Evolutionary conservation across 208 protist genomes (phyloP).

Genomic region (Wallacemonas collosoma): DNA sequence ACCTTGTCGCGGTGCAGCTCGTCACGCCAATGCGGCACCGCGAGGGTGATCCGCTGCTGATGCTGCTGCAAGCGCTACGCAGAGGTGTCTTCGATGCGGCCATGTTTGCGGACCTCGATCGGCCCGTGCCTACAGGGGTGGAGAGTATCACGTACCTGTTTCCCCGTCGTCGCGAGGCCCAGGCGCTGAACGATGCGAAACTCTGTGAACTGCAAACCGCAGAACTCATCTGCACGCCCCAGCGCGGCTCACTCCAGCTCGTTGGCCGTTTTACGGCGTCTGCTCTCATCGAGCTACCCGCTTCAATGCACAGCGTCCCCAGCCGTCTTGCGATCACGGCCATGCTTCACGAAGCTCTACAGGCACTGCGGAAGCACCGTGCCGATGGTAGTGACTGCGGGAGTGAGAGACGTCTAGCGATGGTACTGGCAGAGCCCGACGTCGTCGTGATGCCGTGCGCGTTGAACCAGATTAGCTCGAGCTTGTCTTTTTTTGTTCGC

Average conservation of each 20-base stretch:
- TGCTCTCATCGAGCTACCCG: conserved; percentile 47
- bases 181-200: conserved; percentile 74
- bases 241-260: conserved; percentile 77
- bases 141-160: conserved; percentile 84
- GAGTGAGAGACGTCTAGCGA: conserved; percentile 2
- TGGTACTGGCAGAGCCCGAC: conserved; percentile 49
- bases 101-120: conserved; percentile 51
- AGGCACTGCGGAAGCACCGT: conserved; percentile 1
- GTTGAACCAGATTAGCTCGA: conserved; percentile 16
- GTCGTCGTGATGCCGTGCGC: conserved; percentile 68
- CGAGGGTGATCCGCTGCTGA: conserved; percentile 51
- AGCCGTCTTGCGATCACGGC: conserved; percentile 37
- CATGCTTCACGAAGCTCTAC: conserved; percentile 23
- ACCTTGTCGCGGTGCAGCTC: conserved; percentile 60
- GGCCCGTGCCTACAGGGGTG: conserved; percentile 44
- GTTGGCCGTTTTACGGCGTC: conserved; percentile 64
- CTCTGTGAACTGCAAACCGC: conserved; percentile 58
- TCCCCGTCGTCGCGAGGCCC: conserved; percentile 69
- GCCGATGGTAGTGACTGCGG: background rate
- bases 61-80: conserved; percentile 62
- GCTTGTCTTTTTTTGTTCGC: conserved; percentile 38
- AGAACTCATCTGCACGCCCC: conserved; percentile 71
- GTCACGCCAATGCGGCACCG: conserved; percentile 85
- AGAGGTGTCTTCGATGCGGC: conserved; percentile 53
- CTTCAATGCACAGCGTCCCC: conserved; percentile 18